Conservation (phyloP, 768 basidiomycete genomes). For the Russula sp. region DNA sequence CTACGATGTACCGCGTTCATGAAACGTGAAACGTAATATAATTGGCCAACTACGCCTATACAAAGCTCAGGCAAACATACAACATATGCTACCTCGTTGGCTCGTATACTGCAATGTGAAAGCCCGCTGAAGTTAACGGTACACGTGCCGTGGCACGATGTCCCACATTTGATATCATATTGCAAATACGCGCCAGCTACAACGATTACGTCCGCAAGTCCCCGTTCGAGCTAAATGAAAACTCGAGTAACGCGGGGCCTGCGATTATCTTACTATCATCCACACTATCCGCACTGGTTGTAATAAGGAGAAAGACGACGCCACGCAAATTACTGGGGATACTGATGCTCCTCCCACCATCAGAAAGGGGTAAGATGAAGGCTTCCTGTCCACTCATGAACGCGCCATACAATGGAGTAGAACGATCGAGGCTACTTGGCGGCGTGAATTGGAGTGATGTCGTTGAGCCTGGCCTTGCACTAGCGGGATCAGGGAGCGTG, state of each 20-base stretch:
- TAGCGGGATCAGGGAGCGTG: constrained; percentile 33
- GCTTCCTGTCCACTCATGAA: constrained; percentile 28
- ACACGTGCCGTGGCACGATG: too few relatives aligned
- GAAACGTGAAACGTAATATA: too few relatives aligned
- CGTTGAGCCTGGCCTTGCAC: constrained; percentile 22
- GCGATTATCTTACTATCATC: constrained; percentile 26
- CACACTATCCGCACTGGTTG: constrained; percentile 19
- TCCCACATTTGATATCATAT: too few relatives aligned
- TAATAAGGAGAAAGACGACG: constrained; percentile 24
- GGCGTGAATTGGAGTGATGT: constrained; percentile 15
- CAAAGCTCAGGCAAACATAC: too few relatives aligned
- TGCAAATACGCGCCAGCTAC: constrained; percentile 10
- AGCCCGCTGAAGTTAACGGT: too few relatives aligned
- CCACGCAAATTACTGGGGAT: constrained; percentile 24
- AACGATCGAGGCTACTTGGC: constrained; percentile 3
- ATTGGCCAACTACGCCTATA: too few relatives aligned
- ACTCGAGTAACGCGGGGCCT: constrained; percentile 28
- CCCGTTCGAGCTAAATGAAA: constrained; percentile 23
- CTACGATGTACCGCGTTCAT: too few relatives aligned
- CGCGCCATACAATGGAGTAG: constrained; percentile 23
- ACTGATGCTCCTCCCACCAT: constrained; percentile 16
- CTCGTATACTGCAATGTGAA: too few relatives aligned
- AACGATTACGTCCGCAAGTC: background rate
- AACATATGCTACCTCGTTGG: too few relatives aligned
- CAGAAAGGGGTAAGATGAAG: constrained; percentile 23